phyloP scores from a whole-genome alignment of 164 flowering plant species.

The Aristolochia contorta region DNA sequence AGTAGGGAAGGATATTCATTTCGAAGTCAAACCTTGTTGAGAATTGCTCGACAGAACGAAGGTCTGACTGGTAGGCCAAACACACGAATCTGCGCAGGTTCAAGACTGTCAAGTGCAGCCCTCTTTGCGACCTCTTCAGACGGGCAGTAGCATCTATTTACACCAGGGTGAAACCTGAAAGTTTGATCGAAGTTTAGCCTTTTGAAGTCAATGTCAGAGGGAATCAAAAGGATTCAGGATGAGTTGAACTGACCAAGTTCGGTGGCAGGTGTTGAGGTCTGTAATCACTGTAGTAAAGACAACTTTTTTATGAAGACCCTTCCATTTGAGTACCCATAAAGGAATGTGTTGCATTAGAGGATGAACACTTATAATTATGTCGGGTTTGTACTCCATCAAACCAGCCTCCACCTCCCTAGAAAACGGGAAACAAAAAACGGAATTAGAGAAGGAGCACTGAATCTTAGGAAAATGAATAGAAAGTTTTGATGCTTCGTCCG shows the following conservation, averaged over 20 bases:
- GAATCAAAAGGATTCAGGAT: background rate
- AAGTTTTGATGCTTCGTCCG: no score
- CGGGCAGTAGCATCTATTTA: conserved; percentile 89
- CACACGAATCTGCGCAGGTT: conserved; percentile 63
- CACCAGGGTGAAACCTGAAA: conserved; percentile 82
- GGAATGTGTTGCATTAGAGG: conserved; percentile 98
- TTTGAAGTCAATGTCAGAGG: no score
- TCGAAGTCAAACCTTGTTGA: conserved; percentile 43
- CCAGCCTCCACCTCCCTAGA: conserved; percentile 93
- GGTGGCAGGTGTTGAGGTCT: conserved; percentile 88
- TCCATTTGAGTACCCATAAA: conserved; percentile 91
- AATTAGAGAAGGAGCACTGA: background rate
- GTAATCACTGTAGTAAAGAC: conserved; percentile 90
- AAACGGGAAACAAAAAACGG: conserved; percentile 1
- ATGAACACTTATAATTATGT: conserved; percentile 92
- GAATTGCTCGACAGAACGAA: conserved; percentile 66
- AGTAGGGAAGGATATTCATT: background rate
- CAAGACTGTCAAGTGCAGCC: conserved; percentile 65
- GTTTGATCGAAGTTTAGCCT: background rate
- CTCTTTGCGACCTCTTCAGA: conserved; percentile 86
- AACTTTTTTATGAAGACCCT: conserved; percentile 82
- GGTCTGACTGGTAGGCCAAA: conserved; percentile 91
- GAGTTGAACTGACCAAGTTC: conserved; percentile 60
- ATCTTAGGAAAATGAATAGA: no score
- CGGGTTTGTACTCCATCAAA: conserved; percentile 95